A percentile compares a stretch with the other conserved stretches of the same genome.
phyloP scores from a whole-genome alignment of 441 rosid species.

The Capsella rubella region DNA sequence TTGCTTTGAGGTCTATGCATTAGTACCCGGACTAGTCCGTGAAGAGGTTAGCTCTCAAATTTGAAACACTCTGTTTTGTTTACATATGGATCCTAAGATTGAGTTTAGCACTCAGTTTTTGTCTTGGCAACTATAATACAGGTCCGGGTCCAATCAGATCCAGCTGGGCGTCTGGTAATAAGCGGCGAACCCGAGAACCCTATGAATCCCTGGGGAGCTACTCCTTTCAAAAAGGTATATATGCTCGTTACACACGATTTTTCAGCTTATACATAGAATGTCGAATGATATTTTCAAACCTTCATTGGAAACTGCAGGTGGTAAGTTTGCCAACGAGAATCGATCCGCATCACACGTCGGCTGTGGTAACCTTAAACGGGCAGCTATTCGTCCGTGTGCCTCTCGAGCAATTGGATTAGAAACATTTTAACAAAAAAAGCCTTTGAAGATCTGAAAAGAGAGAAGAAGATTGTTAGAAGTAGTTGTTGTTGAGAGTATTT shows the following conservation, averaged over 20 bases:
- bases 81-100: not conserved
- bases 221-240: slow-evolving; percentile 72
- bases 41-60: slow-evolving; percentile 55
- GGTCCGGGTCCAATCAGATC: slow-evolving; percentile 83
- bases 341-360: slow-evolving; percentile 95
- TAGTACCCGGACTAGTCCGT: slow-evolving; percentile 72
- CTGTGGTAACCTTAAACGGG: slow-evolving; percentile 92
- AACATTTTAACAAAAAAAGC: slow-evolving; percentile 30
- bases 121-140: slow-evolving; percentile 40
- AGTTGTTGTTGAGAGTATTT: slow-evolving; percentile 39
- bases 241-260: not conserved
- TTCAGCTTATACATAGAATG: not conserved
- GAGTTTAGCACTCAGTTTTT: slow-evolving; percentile 1
- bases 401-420: slow-evolving; percentile 59
- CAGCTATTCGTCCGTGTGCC: slow-evolving; percentile 95
- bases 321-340: slow-evolving; percentile 88
- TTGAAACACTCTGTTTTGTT: slow-evolving; percentile 2
- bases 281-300: not conserved
- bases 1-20: slow-evolving; percentile 73
- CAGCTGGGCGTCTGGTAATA: slow-evolving; percentile 76
- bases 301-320: slow-evolving; percentile 54
- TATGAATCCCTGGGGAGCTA: slow-evolving; percentile 79
- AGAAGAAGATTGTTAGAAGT: slow-evolving; percentile 41
- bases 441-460: slow-evolving; percentile 21
- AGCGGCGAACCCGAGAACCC: slow-evolving; percentile 76